phyloP scores from a whole-genome alignment of 179 eudicot species.

The Beta lomatogona region DNA sequence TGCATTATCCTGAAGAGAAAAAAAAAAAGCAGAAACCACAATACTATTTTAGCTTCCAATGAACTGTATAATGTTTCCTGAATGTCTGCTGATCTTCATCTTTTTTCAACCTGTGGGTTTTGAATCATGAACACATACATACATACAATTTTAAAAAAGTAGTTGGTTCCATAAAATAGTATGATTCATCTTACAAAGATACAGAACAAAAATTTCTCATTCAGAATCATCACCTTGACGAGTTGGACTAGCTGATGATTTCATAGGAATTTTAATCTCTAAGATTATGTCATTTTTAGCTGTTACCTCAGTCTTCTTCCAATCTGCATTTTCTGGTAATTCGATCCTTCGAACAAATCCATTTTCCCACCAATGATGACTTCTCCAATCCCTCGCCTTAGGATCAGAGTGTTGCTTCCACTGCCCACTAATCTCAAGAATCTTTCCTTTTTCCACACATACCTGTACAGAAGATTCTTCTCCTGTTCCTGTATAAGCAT shows the following conservation, averaged over 20 bases:
- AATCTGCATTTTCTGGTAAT: slow-evolving; percentile 68
- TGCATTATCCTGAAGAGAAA: slow-evolving; percentile 13
- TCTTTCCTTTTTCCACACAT: slow-evolving; percentile 67
- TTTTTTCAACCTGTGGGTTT: neutral
- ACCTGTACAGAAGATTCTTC: slow-evolving; percentile 47
- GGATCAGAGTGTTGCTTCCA: slow-evolving; percentile 49
- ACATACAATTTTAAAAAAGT: neutral
- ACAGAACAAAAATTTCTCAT: slow-evolving; percentile 12
- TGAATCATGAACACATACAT: neutral
- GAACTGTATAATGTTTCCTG: neutral
- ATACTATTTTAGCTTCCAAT: neutral
- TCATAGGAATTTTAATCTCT: slow-evolving; percentile 72
- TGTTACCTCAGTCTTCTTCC: slow-evolving; percentile 63
- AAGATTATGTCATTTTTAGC: slow-evolving; percentile 45
- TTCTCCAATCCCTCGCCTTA: slow-evolving; percentile 68
- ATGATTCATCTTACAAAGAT: slow-evolving; percentile 26
- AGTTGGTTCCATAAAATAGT: slow-evolving; percentile 12
- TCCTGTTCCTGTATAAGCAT: slow-evolving; percentile 46
- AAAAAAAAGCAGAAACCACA: neutral
- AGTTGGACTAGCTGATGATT: slow-evolving; percentile 33
- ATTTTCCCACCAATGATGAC: slow-evolving; percentile 81
- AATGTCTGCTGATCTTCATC: slow-evolving; percentile 1
- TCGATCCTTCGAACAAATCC: slow-evolving; percentile 83
- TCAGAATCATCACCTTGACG: slow-evolving; percentile 36
- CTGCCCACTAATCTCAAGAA: slow-evolving; percentile 72